Conservation (phyloP, 2,329 filamentous ascomycete genomes). For the Cladosporium velox region DNA sequence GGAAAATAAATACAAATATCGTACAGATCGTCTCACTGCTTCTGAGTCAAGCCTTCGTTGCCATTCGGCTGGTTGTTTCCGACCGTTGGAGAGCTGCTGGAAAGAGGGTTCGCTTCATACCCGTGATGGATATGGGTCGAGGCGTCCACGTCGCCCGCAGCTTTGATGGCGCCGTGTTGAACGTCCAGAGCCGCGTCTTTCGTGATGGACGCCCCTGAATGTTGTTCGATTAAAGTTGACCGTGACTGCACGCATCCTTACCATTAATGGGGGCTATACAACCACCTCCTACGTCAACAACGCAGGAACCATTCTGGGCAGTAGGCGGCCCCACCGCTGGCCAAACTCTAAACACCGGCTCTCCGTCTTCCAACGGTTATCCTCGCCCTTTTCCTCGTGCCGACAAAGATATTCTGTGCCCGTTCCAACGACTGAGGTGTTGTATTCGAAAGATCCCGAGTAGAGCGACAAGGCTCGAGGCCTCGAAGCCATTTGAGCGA, state of each 20-base stretch:
- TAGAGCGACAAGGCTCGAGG: background rate
- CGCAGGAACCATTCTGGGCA: no score
- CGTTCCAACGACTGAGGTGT: no score
- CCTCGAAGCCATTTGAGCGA: background rate
- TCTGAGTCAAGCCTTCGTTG: background rate
- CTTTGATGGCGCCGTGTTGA: background rate
- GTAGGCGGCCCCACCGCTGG: no score
- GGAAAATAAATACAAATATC: background rate
- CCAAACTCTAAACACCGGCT: no score
- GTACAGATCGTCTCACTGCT: background rate
- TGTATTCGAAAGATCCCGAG: no score
- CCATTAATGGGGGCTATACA: no score
- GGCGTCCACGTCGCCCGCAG: background rate
- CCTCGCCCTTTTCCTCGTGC: background rate
- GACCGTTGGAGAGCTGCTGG: background rate
- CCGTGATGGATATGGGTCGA: background rate
- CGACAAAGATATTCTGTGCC: background rate
- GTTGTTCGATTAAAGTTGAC: no score
- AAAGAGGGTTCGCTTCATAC: background rate
- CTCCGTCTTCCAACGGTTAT: no score
- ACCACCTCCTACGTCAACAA: no score
- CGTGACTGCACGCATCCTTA: no score
- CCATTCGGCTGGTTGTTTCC: background rate
- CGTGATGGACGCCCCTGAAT: no score
- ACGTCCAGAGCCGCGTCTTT: no score